These are phyloP conservation scores for Pseudevernia furfuracea DNA, from an alignment of 495 filamentous ascomycete genomes.

Conservation along the genomic window DNA sequence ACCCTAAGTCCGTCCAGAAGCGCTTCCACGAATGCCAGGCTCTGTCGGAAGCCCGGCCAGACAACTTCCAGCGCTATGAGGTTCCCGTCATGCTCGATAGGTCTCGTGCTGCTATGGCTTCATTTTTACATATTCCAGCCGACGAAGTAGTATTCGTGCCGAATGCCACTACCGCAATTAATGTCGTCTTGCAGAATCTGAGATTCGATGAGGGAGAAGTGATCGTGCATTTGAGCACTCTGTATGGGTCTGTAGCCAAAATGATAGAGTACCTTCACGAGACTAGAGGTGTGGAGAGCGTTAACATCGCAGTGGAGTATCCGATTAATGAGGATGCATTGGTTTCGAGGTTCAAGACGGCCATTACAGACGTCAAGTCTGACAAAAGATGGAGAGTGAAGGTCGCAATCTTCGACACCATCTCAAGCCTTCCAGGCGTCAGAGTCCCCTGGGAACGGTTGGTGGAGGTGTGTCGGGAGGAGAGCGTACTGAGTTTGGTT, in stretches of 20 bases:
- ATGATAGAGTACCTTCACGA: slow-evolving; percentile 63
- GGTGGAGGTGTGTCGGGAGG: slow-evolving; percentile 51
- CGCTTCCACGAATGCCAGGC: slow-evolving; percentile 52
- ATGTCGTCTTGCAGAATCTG: slow-evolving; percentile 70
- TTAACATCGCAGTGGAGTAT: slow-evolving; percentile 44
- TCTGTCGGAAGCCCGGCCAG: slow-evolving; percentile 54
- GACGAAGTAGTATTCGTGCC: slow-evolving; percentile 66
- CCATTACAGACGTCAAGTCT: slow-evolving; percentile 35
- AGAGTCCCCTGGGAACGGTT: slow-evolving; percentile 70
- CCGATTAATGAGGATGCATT: slow-evolving; percentile 56
- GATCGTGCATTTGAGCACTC: slow-evolving; percentile 61
- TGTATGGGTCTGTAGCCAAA: slow-evolving; percentile 71
- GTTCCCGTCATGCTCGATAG: slow-evolving; percentile 52
- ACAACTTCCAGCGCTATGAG: slow-evolving; percentile 62
- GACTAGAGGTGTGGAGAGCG: slow-evolving; percentile 33
- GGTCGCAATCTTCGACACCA: slow-evolving; percentile 71
- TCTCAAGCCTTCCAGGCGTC: slow-evolving; percentile 67
- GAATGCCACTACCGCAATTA: slow-evolving; percentile 75
- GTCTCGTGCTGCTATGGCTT: slow-evolving; percentile 56
- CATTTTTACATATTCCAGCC: slow-evolving; percentile 51
- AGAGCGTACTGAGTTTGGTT: slow-evolving; percentile 56
- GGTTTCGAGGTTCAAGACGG: slow-evolving; percentile 42
- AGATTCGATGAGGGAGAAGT: slow-evolving; percentile 51
- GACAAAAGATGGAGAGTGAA: slow-evolving; percentile 41
- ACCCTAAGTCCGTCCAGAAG: slow-evolving; percentile 52